Conservation (phyloP, 192 early-diverging fungal species). For the Gryganskiella cystojenkinii region DNA sequence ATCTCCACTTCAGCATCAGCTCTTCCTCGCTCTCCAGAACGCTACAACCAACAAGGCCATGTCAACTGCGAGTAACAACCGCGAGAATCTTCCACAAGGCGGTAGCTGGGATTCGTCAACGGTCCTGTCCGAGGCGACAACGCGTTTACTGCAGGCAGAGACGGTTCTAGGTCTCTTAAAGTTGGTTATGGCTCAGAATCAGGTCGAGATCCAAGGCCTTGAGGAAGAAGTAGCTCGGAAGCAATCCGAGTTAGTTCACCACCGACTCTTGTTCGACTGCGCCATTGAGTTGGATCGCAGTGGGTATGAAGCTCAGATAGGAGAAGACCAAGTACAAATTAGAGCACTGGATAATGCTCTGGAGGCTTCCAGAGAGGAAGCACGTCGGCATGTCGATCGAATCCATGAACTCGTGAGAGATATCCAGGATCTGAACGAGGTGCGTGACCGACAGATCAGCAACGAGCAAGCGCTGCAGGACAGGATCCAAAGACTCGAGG, state of each 20-base stretch:
- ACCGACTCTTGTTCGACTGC: slow-evolving; percentile 15
- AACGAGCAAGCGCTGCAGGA: no score
- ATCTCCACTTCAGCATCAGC: no score
- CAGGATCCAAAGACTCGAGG: not conserved
- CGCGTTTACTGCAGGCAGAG: slow-evolving; percentile 27
- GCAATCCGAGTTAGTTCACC: slow-evolving; percentile 17
- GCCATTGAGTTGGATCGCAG: slow-evolving; percentile 8
- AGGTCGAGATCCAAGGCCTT: slow-evolving; percentile 20
- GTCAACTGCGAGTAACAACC: no score
- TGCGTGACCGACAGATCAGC: no score
- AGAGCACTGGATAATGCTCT: not conserved
- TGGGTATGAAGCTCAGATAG: slow-evolving; percentile 14
- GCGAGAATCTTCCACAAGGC: no score
- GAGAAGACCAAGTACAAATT: slow-evolving; percentile 8
- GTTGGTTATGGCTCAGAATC: slow-evolving; percentile 40
- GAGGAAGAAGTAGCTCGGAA: slow-evolving; percentile 36
- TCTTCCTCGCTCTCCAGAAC: no score
- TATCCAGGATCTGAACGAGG: not conserved
- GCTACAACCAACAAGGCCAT: no score
- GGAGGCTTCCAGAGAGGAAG: not conserved
- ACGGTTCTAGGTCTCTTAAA: slow-evolving; percentile 31
- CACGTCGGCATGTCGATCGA: not conserved
- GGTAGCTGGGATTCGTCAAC: no score
- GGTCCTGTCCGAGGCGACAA: slow-evolving; percentile 14
- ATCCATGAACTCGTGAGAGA: slow-evolving; percentile 4